phyloP scores from a whole-genome alignment of 768 basidiomycete species.

The Amanita muscaria region DNA sequence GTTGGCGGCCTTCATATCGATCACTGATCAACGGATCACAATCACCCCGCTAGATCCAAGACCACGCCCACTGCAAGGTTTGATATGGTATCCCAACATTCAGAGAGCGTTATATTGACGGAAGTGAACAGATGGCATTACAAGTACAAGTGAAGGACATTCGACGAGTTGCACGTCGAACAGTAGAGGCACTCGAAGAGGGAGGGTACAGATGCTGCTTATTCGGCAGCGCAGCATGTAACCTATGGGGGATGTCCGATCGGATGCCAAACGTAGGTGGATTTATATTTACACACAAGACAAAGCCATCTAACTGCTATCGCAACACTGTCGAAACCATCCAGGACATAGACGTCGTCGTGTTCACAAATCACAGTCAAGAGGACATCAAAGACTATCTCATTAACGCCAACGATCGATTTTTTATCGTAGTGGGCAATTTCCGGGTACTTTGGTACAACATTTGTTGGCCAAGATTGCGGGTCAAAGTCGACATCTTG shows the following conservation, averaged over 20 bases:
- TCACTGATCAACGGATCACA: no score
- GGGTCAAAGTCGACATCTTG: slow-evolving; percentile 31
- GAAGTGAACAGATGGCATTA: background rate
- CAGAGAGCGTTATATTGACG: no score
- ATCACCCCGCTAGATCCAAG: no score
- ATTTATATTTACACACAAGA: slow-evolving; percentile 10
- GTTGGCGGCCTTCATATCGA: no score
- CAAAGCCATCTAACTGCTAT: background rate
- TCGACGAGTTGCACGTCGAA: slow-evolving; percentile 10
- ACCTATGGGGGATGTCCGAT: slow-evolving; percentile 26
- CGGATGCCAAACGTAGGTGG: no score
- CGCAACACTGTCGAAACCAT: no score
- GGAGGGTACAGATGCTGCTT: slow-evolving; percentile 25
- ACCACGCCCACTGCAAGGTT: no score
- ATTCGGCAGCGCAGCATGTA: slow-evolving; percentile 32
- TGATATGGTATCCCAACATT: no score
- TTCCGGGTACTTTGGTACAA: slow-evolving; percentile 35
- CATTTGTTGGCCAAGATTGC: slow-evolving; percentile 9
- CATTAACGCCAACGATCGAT: slow-evolving; percentile 20
- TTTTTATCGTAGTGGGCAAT: slow-evolving; percentile 28
- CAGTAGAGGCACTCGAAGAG: slow-evolving; percentile 16
- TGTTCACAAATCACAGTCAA: slow-evolving; percentile 24
- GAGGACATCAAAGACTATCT: slow-evolving; percentile 35
- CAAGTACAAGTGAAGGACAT: background rate
- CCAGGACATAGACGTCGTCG: slow-evolving; percentile 41